Percentiles rank a stretch among this genome's conserved stretches.
phyloP scores from a whole-genome alignment of 2,329 filamentous ascomycete genomes.

The Eutypa lata region DNA sequence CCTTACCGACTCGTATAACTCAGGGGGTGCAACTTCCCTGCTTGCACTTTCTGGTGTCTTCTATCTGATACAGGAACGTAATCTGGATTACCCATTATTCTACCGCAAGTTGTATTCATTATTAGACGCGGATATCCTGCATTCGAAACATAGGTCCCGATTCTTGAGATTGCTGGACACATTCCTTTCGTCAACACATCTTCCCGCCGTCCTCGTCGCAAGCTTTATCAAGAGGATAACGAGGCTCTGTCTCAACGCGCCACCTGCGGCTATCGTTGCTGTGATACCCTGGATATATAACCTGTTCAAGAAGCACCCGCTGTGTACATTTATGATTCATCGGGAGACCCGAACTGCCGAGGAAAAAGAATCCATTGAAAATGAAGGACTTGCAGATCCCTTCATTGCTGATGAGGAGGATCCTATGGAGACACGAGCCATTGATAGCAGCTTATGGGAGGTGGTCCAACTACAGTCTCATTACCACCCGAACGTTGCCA shows the following conservation, averaged over 20 bases:
- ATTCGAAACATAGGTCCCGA: conserved; percentile 89
- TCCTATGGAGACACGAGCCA: conserved; percentile 79
- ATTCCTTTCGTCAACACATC: conserved; percentile 86
- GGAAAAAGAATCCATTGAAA: conserved; percentile 56
- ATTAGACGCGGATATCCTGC: conserved; percentile 78
- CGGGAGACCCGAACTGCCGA: conserved; percentile 62
- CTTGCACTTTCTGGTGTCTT: conserved; percentile 90
- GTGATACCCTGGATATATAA: conserved; percentile 96
- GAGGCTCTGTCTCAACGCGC: conserved; percentile 79
- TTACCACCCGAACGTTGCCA: conserved; percentile 95
- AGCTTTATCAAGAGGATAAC: conserved; percentile 96
- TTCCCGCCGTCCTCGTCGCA: conserved; percentile 85
- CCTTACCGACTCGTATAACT: conserved; percentile 87
- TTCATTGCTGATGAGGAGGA: conserved; percentile 75
- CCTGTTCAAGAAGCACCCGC: conserved; percentile 82
- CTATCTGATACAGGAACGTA: conserved; percentile 88
- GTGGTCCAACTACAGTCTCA: conserved; percentile 86
- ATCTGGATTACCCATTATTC: conserved; percentile 93
- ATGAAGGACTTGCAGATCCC: conserved; percentile 63
- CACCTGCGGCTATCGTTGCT: conserved; percentile 83
- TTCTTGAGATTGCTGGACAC: conserved; percentile 92
- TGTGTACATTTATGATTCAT: conserved; percentile 95
- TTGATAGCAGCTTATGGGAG: conserved; percentile 95
- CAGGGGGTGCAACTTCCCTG: conserved; percentile 81
- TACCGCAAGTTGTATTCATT: conserved; percentile 93